A percentile compares a stretch with the other conserved stretches of the same genome.
Conservation (phyloP, 768 basidiomycete species). For the Leccinum ochraceum region DNA sequence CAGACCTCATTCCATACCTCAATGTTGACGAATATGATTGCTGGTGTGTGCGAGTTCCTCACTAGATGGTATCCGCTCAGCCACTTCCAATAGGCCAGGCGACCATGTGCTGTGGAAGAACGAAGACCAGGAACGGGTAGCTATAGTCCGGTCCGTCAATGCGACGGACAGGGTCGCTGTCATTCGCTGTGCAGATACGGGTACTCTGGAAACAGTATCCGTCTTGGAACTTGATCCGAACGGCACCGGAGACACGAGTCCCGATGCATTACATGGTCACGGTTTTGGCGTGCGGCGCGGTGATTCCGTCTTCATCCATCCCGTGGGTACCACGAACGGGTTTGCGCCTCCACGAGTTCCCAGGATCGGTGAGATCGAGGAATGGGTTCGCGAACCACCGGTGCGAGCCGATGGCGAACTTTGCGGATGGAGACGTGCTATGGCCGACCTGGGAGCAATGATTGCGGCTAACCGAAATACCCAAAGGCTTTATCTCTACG, state of each 20-base stretch:
- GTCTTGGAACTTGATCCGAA: conserved; percentile 89
- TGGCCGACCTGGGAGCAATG: conserved; percentile 62
- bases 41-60: conserved; percentile 52
- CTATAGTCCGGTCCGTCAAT: conserved; percentile 79
- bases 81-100: conserved; percentile 65
- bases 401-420: conserved; percentile 50
- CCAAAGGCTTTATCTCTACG: conserved; percentile 40
- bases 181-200: conserved; percentile 58
- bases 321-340: conserved; percentile 70
- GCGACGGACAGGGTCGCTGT: conserved; percentile 68
- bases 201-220: conserved; percentile 64
- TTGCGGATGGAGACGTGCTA: conserved; percentile 69
- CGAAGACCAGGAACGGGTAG: conserved; percentile 65
- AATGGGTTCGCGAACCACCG: conserved; percentile 70
- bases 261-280: conserved; percentile 46
- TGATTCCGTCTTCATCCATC: conserved; percentile 83
- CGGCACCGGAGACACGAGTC: conserved; percentile 57
- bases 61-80: conserved; percentile 5
- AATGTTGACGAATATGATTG: conserved; percentile 93
- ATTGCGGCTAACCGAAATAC: conserved; percentile 52
- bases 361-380: conserved; percentile 80
- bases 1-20: conserved; percentile 74
- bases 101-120: conserved; percentile 85
- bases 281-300: conserved; percentile 81
- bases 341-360: conserved; percentile 70